phyloP scores from a whole-genome alignment of 2,329 filamentous ascomycete species.

The Lasiodiplodia citricola region DNA sequence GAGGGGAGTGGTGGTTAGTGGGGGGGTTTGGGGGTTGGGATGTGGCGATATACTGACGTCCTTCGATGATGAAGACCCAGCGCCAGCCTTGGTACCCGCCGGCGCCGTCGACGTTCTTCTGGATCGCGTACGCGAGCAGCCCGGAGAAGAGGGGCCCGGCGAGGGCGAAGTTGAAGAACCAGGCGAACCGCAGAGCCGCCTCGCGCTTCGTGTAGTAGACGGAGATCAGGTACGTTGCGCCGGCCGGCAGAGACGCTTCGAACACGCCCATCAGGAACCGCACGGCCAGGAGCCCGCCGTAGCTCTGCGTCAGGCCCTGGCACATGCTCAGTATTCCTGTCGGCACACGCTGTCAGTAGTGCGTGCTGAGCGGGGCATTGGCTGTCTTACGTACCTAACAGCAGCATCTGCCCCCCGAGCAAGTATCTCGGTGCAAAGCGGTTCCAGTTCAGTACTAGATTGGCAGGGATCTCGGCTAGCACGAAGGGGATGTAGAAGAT shows the following conservation, averaged over 20 bases:
- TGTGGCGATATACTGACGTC: not conserved
- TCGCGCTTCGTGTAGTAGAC: slow-evolving; percentile 21
- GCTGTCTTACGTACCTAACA: slow-evolving; percentile 66
- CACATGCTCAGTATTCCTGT: slow-evolving; percentile 32
- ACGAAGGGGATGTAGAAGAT: slow-evolving; percentile 89
- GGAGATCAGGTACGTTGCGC: slow-evolving; percentile 28
- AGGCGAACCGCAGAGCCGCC: slow-evolving; percentile 7
- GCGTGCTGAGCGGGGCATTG: slow-evolving; percentile 36
- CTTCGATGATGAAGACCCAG: slow-evolving; percentile 45
- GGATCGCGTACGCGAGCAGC: slow-evolving; percentile 62
- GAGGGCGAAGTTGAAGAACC: slow-evolving; percentile 19
- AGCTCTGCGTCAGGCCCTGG: slow-evolving; percentile 38
- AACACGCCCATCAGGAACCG: slow-evolving; percentile 43
- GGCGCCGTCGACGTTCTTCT: slow-evolving; percentile 62
- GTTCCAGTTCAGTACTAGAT: slow-evolving; percentile 72
- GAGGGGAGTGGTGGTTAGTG: not conserved
- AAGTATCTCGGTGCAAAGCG: slow-evolving; percentile 75
- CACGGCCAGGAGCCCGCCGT: slow-evolving; percentile 36
- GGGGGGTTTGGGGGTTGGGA: too few relatives aligned
- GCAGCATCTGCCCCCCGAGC: slow-evolving; percentile 78
- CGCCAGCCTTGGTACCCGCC: slow-evolving; percentile 45
- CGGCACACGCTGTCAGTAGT: not conserved
- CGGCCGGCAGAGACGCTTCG: slow-evolving; percentile 40
- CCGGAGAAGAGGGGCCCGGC: slow-evolving; percentile 40
- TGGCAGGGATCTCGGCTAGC: slow-evolving; percentile 76